Evolutionary conservation across 2,329 filamentous ascomycete genomes (phyloP), one percentile per base, ranked within the genome.

Genomic region (Hansfordia pulvinata): DNA sequence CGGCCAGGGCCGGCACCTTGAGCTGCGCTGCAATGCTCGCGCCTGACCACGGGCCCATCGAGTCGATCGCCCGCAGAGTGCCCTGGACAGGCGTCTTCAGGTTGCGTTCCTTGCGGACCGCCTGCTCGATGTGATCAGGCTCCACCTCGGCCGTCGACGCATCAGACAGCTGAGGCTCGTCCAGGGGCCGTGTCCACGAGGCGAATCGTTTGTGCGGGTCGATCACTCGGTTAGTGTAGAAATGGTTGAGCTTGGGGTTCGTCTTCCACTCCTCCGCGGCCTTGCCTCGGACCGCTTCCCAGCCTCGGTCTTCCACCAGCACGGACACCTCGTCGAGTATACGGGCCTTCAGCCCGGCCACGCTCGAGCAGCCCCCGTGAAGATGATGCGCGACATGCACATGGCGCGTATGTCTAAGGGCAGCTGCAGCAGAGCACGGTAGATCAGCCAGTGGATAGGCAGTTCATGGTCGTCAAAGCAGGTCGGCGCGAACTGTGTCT

Each of bases 311-410:
- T 10, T 73, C 59, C 5, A 90, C 63, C 1, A 93, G 56, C 2
- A 56, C 52, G 4, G 67, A 64, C 1, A 96, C 54, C 40, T 96
- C 86, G 30, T 78, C 68, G 17, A 93, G 53, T 19, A 93, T 64
- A 15, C 88, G 72, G 14, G 66, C 62, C 37, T 82, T 84, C 15
- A 98, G 56, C 1, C 90, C 90, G 1, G 86, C 67, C 7, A 94
- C 73, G 15, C 68, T 68, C 5, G 84, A 74, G 25, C 79, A 79
- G 3, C 84, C 84, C 90, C 90, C 0, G 77, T 78, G 43, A 98
- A 80, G 10, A 93, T 61, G 23, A 96, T 80, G 20, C 88, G 79
- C 2, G 85, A 76, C 74, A 94, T 90, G 50, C 88, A 94, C 4
- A 77, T 55, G 1, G 80, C 76, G 14, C 90, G 74, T 4, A 86